Evolutionary conservation across 108 stramenopile species (phyloP), one percentile per base, ranked within the genome.

Genomic region (Licmophora abbreviata): DNA sequence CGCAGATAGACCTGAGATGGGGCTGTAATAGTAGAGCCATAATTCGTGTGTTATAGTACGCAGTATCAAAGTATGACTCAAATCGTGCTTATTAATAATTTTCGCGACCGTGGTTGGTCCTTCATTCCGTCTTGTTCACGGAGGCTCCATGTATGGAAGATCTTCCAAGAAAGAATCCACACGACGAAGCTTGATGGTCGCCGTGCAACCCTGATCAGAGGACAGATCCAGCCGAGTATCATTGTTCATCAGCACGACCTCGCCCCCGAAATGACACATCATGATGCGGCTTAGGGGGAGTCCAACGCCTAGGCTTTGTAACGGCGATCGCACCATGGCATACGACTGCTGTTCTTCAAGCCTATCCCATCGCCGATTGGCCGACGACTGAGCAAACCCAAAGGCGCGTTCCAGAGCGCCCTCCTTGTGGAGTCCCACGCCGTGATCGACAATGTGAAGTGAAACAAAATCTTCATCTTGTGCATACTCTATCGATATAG

Each of bases 291-390:
- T 76, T 25, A 79, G 50, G 0, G 76, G 48, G 44, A 89, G 51
- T 14, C 88, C 88, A 2, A 89, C 88, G 8, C 88, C 88, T 25
- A 89, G 32, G 23, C 73, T 62, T 4, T 53, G 58, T 23, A 89
- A 44, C 0, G 88, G 88, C 20, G 71, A 63, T 24, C 88, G 52
- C 20, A 78, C 74, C 27, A 60, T 68, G 22, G 76, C 79, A 49
- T 89, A 89, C 14, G 76, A 70, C 54, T 77, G 77, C 40, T 89
- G 88, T 24, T 81, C 83, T 12, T 81, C 52, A 21, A 89, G 17
- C 23, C 88, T 56, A 72, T 85, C 79, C 88, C 88, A 89, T 48
- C 76, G 54, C 47, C 55, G 47, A 0, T 31, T 55, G 0, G 70
- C 35, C 2, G 68, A 54, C 0, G 66, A 70, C 8, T 26, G 30